Base-by-base conservation (phyloP, 2,329 filamentous ascomycete species). In the Albophoma yamanashiensis region DNA sequence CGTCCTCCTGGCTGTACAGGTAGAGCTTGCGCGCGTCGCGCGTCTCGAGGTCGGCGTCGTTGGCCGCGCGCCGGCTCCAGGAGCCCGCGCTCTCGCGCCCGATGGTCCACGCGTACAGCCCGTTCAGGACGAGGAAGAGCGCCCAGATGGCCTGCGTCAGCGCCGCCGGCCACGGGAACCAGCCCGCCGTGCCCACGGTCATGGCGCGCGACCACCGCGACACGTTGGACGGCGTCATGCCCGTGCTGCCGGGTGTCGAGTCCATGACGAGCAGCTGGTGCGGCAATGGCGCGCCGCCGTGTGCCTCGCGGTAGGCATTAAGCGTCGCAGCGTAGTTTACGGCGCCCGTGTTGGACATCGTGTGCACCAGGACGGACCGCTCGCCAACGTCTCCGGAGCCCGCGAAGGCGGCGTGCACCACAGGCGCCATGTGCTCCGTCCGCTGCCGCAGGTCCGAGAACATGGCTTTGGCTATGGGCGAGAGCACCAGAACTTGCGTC, bases 271-370 rank as follows among this genome's bases (percentile, higher is more conserved):
- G 67, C 9, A 84, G 72, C 31, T 74, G 68, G 62, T 82, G 79
- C 2, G 80, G 80, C 62, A 83, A 69, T 25, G 72, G 63, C 38
- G 70, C 62, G 22, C 68, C 71, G 66, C 20, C 22, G 45, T 75
- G 68, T 5, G 66, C 69, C 22, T 76, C 66, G 4, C 69, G 68
- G 67, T 79, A 82, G 0, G 76, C 78, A 62, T 81, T 74, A 15
- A 82, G 66, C 0, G 78, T 76, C 1, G 80, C 75, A 0, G 78
- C 79, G 56, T 76, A 75, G 71, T 79, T 81, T 60, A 82, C 81
- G 20, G 76, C 80, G 17, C 83, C 83, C 0, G 82, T 83, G 67
- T 84, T 85, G 62, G 82, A 85, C 76, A 85, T 82, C 64, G 73
- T 71, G 59, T 85, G 82, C 1, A 81, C 67, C 22, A 84, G 69